Evolutionary conservation across 495 filamentous ascomycete species (phyloP).

Genomic region (Aspergillus sclerotiicarbonarius): DNA sequence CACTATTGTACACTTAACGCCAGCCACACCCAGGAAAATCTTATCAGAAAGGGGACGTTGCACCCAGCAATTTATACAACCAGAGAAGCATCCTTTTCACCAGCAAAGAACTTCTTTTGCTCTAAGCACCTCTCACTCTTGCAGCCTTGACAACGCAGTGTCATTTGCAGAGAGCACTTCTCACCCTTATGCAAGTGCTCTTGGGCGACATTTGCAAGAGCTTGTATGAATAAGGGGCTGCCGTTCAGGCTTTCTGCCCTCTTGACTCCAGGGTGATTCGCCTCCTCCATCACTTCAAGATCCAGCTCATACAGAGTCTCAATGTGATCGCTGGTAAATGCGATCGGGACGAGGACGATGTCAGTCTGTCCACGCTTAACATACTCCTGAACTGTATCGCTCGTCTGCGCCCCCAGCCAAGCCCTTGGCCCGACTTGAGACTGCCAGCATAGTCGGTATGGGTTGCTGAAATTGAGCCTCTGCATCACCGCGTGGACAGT

Average conservation of each 20-base stretch:
- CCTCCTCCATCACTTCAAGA: constrained; percentile 90
- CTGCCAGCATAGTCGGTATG: constrained; percentile 95
- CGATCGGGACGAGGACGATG: constrained; percentile 89
- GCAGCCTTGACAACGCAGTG: constrained; percentile 89
- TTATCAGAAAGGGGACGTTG: neutral
- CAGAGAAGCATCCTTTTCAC: constrained; percentile 34
- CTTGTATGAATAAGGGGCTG: constrained; percentile 85
- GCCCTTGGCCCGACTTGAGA: constrained; percentile 94
- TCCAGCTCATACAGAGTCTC: constrained; percentile 97
- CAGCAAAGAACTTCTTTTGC: constrained; percentile 90
- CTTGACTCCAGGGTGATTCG: constrained; percentile 75
- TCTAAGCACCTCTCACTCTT: constrained; percentile 84
- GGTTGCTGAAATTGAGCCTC: constrained; percentile 78
- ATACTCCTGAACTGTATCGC: constrained; percentile 80
- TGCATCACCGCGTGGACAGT: constrained; percentile 97
- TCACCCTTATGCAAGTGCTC: constrained; percentile 69
- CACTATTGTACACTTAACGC: neutral
- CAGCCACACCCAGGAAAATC: neutral
- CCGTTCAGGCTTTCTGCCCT: constrained; percentile 92
- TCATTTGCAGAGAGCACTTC: constrained; percentile 78
- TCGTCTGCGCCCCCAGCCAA: constrained; percentile 95
- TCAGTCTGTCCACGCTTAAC: constrained; percentile 89
- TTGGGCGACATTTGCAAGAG: constrained; percentile 82
- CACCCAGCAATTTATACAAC: constrained; percentile 27
- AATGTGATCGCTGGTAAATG: constrained; percentile 98